A percentile compares a stretch with the other conserved stretches of the same genome.
phyloP scores from a whole-genome alignment of 2,329 filamentous ascomycete genomes.

The Leptographium lundbergii region DNA sequence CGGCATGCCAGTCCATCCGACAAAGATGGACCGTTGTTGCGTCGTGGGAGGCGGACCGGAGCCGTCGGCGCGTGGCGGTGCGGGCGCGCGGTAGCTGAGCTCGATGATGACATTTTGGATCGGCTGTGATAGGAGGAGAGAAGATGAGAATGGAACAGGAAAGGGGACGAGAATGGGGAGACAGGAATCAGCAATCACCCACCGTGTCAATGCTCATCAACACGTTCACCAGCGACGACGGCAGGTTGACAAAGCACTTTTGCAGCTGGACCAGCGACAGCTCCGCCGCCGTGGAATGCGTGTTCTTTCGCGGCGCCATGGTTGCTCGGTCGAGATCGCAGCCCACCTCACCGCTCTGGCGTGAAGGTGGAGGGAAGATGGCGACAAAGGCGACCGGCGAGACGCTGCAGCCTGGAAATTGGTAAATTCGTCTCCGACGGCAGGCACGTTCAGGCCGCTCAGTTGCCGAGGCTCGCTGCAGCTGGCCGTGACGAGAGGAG shows the following conservation, averaged over 20 bases:
- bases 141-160: not conserved
- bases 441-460: constrained; percentile 2
- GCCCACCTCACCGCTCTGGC: not conserved
- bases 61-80: constrained; percentile 31
- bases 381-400: not conserved
- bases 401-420: not conserved
- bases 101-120: constrained; percentile 96
- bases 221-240: constrained; percentile 67
- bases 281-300: constrained; percentile 61
- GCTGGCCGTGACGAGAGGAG: not conserved
- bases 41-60: constrained; percentile 22
- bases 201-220: constrained; percentile 86
- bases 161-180: not conserved
- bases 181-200: constrained; percentile 24
- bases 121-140: constrained; percentile 36
- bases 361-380: not conserved
- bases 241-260: constrained; percentile 90
- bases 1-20: constrained; percentile 97
- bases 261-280: constrained; percentile 78
- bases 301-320: constrained; percentile 38
- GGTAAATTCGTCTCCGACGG: not conserved
- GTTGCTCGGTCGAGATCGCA: not conserved
- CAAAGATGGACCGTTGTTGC: constrained; percentile 55
- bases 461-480: constrained; percentile 7
- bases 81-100: constrained; percentile 58